Conservation (phyloP, 2,329 filamentous ascomycete genomes). For the Tolypocladium nubicola region DNA sequence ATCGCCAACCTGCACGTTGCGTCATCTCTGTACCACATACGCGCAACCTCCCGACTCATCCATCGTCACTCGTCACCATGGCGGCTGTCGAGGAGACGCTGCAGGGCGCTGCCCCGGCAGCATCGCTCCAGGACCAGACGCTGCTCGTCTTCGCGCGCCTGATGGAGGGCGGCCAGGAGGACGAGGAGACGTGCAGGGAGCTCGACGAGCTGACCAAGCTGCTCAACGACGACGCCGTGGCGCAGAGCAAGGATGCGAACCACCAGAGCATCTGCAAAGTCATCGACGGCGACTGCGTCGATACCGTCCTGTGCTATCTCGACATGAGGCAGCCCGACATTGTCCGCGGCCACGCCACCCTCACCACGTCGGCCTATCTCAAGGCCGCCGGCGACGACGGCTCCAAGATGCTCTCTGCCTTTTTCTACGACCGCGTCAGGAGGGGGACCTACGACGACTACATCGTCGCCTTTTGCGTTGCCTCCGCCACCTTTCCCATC, state of each 20-base stretch:
- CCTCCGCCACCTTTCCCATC: conserved; percentile 77
- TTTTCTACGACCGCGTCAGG: conserved; percentile 62
- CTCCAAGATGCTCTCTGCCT: conserved; percentile 57
- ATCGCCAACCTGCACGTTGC: not conserved
- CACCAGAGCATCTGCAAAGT: conserved; percentile 44
- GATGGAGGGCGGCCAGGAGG: conserved; percentile 84
- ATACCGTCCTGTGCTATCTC: conserved; percentile 76
- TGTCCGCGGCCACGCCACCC: conserved; percentile 69
- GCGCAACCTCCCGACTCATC: not conserved
- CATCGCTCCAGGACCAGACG: conserved; percentile 49
- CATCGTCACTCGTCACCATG: conserved; percentile 14
- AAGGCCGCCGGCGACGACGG: conserved; percentile 65
- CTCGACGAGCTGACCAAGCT: conserved; percentile 50
- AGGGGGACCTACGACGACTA: conserved; percentile 78
- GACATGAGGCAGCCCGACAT: conserved; percentile 69
- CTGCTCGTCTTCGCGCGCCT: conserved; percentile 75
- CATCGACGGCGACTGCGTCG: conserved; percentile 65
- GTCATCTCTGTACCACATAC: not conserved
- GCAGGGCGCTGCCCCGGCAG: conserved; percentile 17
- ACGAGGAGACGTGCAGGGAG: conserved; percentile 54
- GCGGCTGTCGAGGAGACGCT: conserved; percentile 21
- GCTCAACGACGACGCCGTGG: conserved; percentile 42
- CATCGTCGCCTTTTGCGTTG: conserved; percentile 88
- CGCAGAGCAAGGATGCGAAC: conserved; percentile 29
- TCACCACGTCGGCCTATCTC: conserved; percentile 75